Percentiles rank a stretch among this genome's conserved stretches.
phyloP scores from a whole-genome alignment of 108 stramenopile species.

The Fragilaria crotonensis region DNA sequence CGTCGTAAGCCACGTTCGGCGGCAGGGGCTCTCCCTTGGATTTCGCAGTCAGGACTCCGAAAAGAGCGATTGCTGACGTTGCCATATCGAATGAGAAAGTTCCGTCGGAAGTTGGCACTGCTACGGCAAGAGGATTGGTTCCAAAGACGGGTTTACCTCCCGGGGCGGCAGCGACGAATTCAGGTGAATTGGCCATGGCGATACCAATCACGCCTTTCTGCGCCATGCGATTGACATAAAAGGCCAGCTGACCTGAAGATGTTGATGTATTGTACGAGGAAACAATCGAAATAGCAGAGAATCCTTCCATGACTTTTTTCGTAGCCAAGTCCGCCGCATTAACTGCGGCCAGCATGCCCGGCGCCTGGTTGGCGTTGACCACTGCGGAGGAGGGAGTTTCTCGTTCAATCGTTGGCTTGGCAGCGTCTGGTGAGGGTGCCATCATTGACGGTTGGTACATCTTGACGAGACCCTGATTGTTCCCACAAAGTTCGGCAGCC shows the following conservation, averaged over 20 bases:
- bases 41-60: constrained; percentile 28
- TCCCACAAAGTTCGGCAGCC: constrained; percentile 25
- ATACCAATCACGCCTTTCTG: constrained; percentile 18
- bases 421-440: constrained; percentile 18
- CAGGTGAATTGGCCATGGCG: constrained; percentile 25
- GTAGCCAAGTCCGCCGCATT: constrained; percentile 22
- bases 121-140: constrained; percentile 29
- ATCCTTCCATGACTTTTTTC: neutral
- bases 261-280: constrained; percentile 26
- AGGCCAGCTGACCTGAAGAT: constrained; percentile 25
- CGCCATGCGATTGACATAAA: constrained; percentile 21
- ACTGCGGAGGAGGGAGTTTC: constrained; percentile 17
- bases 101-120: constrained; percentile 10
- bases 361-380: constrained; percentile 26
- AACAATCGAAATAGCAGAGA: constrained; percentile 16
- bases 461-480: constrained; percentile 37
- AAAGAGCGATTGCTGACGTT: constrained; percentile 32
- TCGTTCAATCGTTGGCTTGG: constrained; percentile 18
- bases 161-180: constrained; percentile 25
- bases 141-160: constrained; percentile 27
- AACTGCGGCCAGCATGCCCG: constrained; percentile 27
- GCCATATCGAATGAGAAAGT: constrained; percentile 32
- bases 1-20: constrained; percentile 18
- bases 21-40: constrained; percentile 25
- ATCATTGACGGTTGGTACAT: constrained; percentile 29